These are phyloP conservation scores for Tillandsia leiboldiana DNA, from an alignment of 176 grass and related monocot species.

Conservation along the genomic window DNA sequence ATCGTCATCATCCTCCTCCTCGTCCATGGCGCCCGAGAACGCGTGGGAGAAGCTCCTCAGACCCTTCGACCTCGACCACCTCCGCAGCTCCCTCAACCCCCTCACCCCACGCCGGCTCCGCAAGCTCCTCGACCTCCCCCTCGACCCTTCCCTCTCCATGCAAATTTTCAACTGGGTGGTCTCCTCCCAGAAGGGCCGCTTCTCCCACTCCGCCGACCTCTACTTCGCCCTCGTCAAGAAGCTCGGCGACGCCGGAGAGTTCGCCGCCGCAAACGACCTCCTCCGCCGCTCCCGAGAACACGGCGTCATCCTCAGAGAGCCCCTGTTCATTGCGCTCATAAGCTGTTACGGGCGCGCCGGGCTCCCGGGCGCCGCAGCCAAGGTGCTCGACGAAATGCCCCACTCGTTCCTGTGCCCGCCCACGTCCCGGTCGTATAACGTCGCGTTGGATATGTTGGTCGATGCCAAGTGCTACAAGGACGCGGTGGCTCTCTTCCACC, in stretches of 20 bases:
- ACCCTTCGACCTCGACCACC: constrained; percentile 65
- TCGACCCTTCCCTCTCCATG: constrained; percentile 50
- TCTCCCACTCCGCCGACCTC: constrained; percentile 35
- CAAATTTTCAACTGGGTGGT: constrained; percentile 77
- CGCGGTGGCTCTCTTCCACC: constrained; percentile 34
- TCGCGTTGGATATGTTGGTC: constrained; percentile 42
- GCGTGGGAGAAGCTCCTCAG: constrained; percentile 61
- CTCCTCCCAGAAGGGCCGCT: constrained; percentile 42
- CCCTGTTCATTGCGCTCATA: constrained; percentile 34
- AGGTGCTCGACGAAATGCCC: constrained; percentile 83
- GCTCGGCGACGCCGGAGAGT: constrained; percentile 35
- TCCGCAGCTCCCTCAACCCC: constrained; percentile 46
- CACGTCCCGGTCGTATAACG: constrained; percentile 74
- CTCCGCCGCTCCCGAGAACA: constrained; percentile 26
- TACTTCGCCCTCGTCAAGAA: constrained; percentile 42
- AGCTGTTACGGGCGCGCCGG: constrained; percentile 26
- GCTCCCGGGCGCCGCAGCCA: constrained; percentile 37
- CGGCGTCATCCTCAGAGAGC: constrained; percentile 44
- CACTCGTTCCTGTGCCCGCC: constrained; percentile 30
- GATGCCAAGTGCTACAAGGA: constrained; percentile 43
- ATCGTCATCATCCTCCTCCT: neutral
- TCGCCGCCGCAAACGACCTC: constrained; percentile 31
- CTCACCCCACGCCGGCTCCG: constrained; percentile 40
- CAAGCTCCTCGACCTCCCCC: constrained; percentile 39
- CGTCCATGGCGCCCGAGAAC: constrained; percentile 13